These are phyloP conservation scores for Kitagawia praeruptora DNA, from an alignment of 129 eudicot genomes.

Conservation along the genomic window DNA sequence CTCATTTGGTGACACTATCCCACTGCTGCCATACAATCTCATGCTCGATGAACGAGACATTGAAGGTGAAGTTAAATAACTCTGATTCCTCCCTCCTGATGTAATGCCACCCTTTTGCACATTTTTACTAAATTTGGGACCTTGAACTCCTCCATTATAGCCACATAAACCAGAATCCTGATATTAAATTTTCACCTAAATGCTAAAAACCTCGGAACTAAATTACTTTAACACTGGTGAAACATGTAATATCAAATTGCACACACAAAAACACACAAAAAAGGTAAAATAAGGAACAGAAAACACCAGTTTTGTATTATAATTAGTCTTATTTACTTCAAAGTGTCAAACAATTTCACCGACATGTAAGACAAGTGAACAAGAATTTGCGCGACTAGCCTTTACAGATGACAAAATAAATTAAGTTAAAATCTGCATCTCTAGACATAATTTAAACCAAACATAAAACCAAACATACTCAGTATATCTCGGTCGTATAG, in stretches of 20 bases:
- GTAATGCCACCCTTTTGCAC: constrained; percentile 32
- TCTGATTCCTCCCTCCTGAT: constrained; percentile 36
- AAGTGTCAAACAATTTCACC: neutral
- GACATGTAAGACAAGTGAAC: neutral
- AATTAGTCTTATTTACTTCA: neutral
- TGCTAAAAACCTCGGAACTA: neutral
- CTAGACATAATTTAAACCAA: neutral
- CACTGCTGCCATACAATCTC: constrained; percentile 46
- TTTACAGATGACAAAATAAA: neutral
- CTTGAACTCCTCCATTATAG: constrained; percentile 24
- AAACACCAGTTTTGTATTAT: neutral
- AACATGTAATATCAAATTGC: neutral
- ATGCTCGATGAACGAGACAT: constrained; percentile 29
- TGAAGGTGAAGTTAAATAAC: constrained; percentile 32
- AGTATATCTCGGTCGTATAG: neutral
- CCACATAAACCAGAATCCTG: constrained; percentile 52
- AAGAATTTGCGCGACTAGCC: neutral
- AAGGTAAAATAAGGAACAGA: neutral
- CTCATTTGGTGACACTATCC: constrained; percentile 39
- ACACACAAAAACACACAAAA: neutral
- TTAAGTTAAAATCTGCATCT: neutral
- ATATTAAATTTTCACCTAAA: constrained; percentile 5
- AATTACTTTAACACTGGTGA: neutral
- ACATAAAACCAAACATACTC: too few species aligned
- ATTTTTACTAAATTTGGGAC: constrained; percentile 29